Base-by-base conservation (phyloP, 805 yeast genomes). In the Lipomyces orientalis region DNA sequence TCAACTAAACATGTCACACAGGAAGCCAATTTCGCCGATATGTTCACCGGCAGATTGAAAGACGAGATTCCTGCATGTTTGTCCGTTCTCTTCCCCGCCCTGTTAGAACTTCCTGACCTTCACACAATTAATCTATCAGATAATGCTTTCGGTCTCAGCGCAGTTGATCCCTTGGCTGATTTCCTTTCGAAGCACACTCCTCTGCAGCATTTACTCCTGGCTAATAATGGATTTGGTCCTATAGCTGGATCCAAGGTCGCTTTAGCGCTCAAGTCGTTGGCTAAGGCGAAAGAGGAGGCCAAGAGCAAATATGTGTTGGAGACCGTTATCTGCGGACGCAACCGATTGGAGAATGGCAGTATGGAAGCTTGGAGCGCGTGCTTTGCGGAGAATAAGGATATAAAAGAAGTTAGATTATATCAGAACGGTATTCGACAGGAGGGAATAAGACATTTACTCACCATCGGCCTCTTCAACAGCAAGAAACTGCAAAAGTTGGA, bases 211-310 rank as follows among this genome's bases (percentile, higher is more conserved):
- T 85, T 95, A 78, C 88, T 91, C 72, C 83, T 95, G 70, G 89
- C 97, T 58, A 95, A 95, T 80, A 95, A 95, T 78, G 99, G 99
- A 64, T 89, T 95, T 87, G 99, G 99, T 46, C 99, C 99, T 33
- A 90, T 90, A 77, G 97, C 98, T 0, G 99, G 99, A 74, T 89
- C 94, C 65, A 86, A 97, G 77, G 90, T 95, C 69, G 99, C 98
- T 68, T 87, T 87, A 74, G 91, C 97, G 3, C 85, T 95, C 58
- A 91, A 83, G 80, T 84, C 85, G 73, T 84, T 94, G 71, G 87
- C 95, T 25, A 78, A 78, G 61, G 88, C 88, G 65, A 93, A 93
- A 79, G 78, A 81, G 71, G 78, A 78, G 60, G 77, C 78, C n/a
- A 74, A 76, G 37, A 79, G 80, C 54, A 79, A 82, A 22, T 55